Percentiles rank a stretch among this genome's conserved stretches.
These are phyloP conservation scores for Cutaneotrichosporon cyanovorans DNA, from an alignment of 1,284 basidiomycete genomes.

Conservation along the genomic window DNA sequence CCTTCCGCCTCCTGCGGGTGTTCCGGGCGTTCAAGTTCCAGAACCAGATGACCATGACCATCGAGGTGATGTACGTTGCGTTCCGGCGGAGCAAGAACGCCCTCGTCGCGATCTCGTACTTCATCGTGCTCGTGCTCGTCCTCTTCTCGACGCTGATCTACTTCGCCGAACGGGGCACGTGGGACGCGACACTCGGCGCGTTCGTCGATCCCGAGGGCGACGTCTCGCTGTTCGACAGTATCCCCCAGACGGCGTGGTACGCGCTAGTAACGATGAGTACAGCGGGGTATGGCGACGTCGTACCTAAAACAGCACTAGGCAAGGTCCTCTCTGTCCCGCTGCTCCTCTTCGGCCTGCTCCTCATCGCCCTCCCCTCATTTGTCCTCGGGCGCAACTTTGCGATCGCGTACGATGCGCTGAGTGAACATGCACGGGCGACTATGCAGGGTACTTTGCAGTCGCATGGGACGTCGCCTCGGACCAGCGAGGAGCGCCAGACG, in stretches of 20 bases:
- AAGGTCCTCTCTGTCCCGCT: slow-evolving; percentile 73
- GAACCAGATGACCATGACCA: slow-evolving; percentile 61
- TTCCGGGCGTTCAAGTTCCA: slow-evolving; percentile 75
- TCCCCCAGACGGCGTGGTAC: slow-evolving; percentile 68
- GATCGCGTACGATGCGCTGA: slow-evolving; percentile 71
- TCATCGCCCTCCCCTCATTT: slow-evolving; percentile 80
- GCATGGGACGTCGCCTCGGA: too few species aligned
- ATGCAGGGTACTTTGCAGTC: neutral
- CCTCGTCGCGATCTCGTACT: slow-evolving; percentile 74
- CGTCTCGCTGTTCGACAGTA: slow-evolving; percentile 53
- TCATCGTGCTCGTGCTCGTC: slow-evolving; percentile 75
- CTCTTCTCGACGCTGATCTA: slow-evolving; percentile 81
- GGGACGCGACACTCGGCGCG: slow-evolving; percentile 67
- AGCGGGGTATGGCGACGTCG: slow-evolving; percentile 64
- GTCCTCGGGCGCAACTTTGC: slow-evolving; percentile 83
- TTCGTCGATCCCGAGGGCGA: slow-evolving; percentile 80
- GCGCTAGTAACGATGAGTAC: slow-evolving; percentile 51
- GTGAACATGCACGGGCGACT: slow-evolving; percentile 2
- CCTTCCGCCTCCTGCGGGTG: slow-evolving; percentile 73
- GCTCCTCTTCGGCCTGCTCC: slow-evolving; percentile 71
- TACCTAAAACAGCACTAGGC: slow-evolving; percentile 71
- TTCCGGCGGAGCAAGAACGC: slow-evolving; percentile 76
- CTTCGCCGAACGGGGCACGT: slow-evolving; percentile 77
- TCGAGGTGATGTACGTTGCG: slow-evolving; percentile 88
- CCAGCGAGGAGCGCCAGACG: too few species aligned